A percentile compares a stretch with the other conserved stretches of the same genome.
These are phyloP conservation scores for Tricholoma saponaceum DNA, from an alignment of 768 basidiomycete genomes.

Conservation along the genomic window DNA sequence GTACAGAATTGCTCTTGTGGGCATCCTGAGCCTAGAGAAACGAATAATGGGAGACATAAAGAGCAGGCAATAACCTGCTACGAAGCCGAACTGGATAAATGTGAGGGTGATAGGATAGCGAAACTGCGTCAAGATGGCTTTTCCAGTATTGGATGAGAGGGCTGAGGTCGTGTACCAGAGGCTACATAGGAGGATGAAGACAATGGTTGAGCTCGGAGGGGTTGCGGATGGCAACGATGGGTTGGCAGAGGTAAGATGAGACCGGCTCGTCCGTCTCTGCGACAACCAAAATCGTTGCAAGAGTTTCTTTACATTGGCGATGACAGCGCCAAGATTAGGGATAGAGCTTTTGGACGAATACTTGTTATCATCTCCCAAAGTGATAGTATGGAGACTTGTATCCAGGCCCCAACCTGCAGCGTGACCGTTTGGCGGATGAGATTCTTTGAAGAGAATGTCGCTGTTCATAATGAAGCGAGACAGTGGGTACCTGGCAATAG, in stretches of 20 bases:
- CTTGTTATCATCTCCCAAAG: conserved; percentile 28
- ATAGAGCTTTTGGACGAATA: conserved; percentile 23
- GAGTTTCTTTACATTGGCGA: conserved; percentile 23
- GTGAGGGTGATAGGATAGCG: conserved; percentile 95
- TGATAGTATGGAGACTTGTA: conserved; percentile 23
- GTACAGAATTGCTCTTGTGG: conserved; percentile 67
- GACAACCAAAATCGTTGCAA: conserved; percentile 21
- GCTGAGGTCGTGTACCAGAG: conserved; percentile 96
- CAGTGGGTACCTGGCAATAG: too few species aligned
- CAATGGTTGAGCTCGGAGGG: conserved; percentile 29
- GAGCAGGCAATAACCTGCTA: conserved; percentile 80
- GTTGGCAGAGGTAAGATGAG: conserved; percentile 19
- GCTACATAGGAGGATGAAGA: conserved; percentile 77
- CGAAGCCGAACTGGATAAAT: conserved; percentile 95
- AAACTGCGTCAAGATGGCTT: conserved; percentile 90
- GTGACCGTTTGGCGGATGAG: conserved; percentile 4
- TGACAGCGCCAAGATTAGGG: conserved; percentile 17
- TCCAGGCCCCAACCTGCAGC: conserved; percentile 24
- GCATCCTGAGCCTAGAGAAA: conserved; percentile 64
- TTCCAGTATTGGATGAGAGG: conserved; percentile 94
- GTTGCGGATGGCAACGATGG: conserved; percentile 22
- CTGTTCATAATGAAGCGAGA: conserved; percentile 3
- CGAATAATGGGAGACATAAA: conserved; percentile 74
- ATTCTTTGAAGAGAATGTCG: background rate
- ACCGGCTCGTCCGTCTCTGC: conserved; percentile 21